Percentiles rank a stretch among this genome's conserved stretches.
Evolutionary conservation across 306 rosid genomes (phyloP).

Genomic region (Vigna trinervia): DNA sequence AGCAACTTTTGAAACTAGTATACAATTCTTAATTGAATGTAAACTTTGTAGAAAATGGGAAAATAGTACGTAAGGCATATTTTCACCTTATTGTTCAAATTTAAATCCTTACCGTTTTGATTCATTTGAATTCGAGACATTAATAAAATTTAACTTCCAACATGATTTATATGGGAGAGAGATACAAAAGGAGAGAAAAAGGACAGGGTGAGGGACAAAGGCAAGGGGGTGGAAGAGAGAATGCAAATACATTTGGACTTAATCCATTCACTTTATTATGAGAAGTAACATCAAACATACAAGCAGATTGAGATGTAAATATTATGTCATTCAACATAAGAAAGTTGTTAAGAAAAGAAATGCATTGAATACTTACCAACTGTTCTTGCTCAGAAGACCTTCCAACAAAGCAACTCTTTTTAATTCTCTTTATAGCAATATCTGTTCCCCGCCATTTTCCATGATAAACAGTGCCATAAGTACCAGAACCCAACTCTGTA

Average conservation of each 20-base stretch:
- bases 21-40: neutral
- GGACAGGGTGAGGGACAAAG: neutral
- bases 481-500: conserved; percentile 90
- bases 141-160: conserved; percentile 21
- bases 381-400: conserved; percentile 86
- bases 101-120: conserved; percentile 8
- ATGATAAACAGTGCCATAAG: conserved; percentile 95
- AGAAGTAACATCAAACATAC: conserved; percentile 10
- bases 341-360: neutral
- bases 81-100: conserved; percentile 9
- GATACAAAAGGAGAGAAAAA: neutral
- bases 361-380: conserved; percentile 63
- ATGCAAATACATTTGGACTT: conserved; percentile 26
- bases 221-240: neutral
- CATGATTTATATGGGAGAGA: neutral
- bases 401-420: conserved; percentile 88
- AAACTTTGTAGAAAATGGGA: neutral
- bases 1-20: neutral
- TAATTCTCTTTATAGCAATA: conserved; percentile 91
- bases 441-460: conserved; percentile 99
- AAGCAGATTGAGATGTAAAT: neutral
- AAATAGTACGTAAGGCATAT: conserved; percentile 7
- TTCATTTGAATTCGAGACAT: conserved; percentile 27
- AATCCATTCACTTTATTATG: conserved; percentile 22
- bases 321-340: conserved; percentile 19